Evolutionary conservation across 345 rosid species (phyloP).

Genomic region (Euphorbia tirucalli): DNA sequence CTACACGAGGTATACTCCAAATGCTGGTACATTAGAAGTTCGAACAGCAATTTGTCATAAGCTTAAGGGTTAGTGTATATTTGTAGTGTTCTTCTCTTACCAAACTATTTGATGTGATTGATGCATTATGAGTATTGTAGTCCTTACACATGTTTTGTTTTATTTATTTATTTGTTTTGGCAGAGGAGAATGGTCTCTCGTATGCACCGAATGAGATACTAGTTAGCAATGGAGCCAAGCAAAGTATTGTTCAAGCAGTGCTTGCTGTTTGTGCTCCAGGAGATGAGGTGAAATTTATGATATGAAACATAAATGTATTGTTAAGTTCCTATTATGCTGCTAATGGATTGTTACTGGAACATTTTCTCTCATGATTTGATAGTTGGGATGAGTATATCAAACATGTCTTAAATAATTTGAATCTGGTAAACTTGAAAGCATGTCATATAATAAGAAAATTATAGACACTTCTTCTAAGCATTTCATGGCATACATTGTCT

Average conservation of each 20-base stretch:
- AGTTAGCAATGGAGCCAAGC: constrained; percentile 98
- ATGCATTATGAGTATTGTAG: neutral
- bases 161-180: neutral
- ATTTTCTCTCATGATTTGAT: neutral
- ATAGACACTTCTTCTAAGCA: too few species aligned
- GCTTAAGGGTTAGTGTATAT: constrained; percentile 51
- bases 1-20: constrained; percentile 79
- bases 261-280: constrained; percentile 94
- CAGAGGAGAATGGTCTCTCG: constrained; percentile 85
- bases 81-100: neutral
- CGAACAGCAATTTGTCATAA: constrained; percentile 84
- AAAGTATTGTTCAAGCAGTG: constrained; percentile 70
- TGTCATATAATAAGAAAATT: too few species aligned
- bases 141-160: neutral
- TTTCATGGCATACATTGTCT: too few species aligned
- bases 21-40: constrained; percentile 81
- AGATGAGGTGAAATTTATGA: constrained; percentile 65
- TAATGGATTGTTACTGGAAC: neutral
- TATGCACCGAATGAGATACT: constrained; percentile 81
- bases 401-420: neutral
- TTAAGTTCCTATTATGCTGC: neutral
- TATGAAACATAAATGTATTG: neutral
- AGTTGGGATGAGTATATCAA: neutral
- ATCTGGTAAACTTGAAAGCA: too few species aligned
- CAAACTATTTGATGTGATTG: neutral